Evolutionary conservation across 1,139 yeast species (phyloP), one percentile per base, ranked within the genome.

Genomic region (Diutina ranongensis): DNA sequence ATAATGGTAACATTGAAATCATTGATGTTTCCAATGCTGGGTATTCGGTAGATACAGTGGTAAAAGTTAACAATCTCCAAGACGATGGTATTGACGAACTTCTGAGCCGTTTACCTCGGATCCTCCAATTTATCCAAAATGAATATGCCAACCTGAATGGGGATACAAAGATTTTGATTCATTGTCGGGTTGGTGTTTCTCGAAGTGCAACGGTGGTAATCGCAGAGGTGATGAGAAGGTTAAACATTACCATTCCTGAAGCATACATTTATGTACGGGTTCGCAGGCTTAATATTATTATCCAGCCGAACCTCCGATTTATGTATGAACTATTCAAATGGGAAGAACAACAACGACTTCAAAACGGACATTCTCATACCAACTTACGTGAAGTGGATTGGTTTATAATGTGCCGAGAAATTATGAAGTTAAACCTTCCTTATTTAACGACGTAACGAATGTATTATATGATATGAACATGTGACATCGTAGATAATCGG

Each of bases 341-440:
- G 76, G 73, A 70, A 47, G 75, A 71, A 49, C 53, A 48, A 4
- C 21, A 33, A 18, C 25, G 34, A 16, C 27, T 32, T 63, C 61
- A 50, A 48, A 48, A 44, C 49, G 46, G 48, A 50, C 36, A 50
- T 51, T 20, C 8, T 16, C 12, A 13, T 41, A 52, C 50, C 2
- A 67, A 73, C 62, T 59, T 78, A 36, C 65, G 94, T 34, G 88
- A 81, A 51, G 81, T 86, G 44, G 96, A 88, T 57, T 89, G 97
- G 97, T 84, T 79, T 57, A 72, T 84, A n/a, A 67, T 89, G 59
- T 86, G 97, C 60, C 74, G 94, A 42, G 95, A 88, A 55, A 85
- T 89, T 49, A 78, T 83, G 57, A 71, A 73, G 51, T 70, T 89
- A 63, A 31, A 89, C 62, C 71, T 72, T 52, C 84, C 83, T 1